Conservation (phyloP, 805 yeast genomes). For the Sungouiozyma ichnusensis region DNA sequence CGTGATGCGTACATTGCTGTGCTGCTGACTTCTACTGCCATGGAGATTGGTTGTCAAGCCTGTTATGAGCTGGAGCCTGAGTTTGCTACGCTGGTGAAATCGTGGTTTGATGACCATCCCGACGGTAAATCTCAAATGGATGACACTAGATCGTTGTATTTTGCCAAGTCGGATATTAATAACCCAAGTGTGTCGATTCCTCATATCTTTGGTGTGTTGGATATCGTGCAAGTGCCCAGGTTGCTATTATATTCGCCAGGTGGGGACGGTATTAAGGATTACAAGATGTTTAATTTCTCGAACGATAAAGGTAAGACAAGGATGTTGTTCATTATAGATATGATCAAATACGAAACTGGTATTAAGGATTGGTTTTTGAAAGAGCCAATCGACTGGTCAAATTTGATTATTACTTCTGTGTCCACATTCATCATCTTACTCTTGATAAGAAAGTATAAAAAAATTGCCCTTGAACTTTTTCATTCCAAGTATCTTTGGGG, state of each 20-base stretch:
- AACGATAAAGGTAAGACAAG: slow-evolving; percentile 29
- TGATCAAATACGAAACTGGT: slow-evolving; percentile 16
- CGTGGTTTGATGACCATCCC: slow-evolving; percentile 55
- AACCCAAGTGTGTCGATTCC: slow-evolving; percentile 38
- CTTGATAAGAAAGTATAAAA: slow-evolving; percentile 25
- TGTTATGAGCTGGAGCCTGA: slow-evolving; percentile 66
- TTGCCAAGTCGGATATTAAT: slow-evolving; percentile 65
- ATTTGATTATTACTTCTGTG: slow-evolving; percentile 26
- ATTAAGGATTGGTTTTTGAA: slow-evolving; percentile 24
- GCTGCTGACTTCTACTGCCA: slow-evolving; percentile 62
- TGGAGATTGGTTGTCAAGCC: slow-evolving; percentile 64
- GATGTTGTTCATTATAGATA: slow-evolving; percentile 23
- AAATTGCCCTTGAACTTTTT: slow-evolving; percentile 32
- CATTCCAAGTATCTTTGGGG: slow-evolving; percentile 63
- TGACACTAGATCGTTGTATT: slow-evolving; percentile 37
- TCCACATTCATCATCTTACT: slow-evolving; percentile 30
- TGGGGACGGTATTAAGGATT: slow-evolving; percentile 26
- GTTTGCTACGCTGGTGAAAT: slow-evolving; percentile 47
- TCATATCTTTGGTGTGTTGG: slow-evolving; percentile 33
- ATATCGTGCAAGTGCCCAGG: slow-evolving; percentile 70
- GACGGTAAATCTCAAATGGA: slow-evolving; percentile 28
- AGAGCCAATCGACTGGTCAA: slow-evolving; percentile 32
- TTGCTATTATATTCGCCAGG: slow-evolving; percentile 53
- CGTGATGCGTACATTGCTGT: slow-evolving; percentile 61
- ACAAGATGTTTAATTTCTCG: slow-evolving; percentile 26